Percentiles rank a stretch among this genome's conserved stretches.
Conservation (phyloP, 108 stramenopile species). For the Heterococcus sp. region DNA sequence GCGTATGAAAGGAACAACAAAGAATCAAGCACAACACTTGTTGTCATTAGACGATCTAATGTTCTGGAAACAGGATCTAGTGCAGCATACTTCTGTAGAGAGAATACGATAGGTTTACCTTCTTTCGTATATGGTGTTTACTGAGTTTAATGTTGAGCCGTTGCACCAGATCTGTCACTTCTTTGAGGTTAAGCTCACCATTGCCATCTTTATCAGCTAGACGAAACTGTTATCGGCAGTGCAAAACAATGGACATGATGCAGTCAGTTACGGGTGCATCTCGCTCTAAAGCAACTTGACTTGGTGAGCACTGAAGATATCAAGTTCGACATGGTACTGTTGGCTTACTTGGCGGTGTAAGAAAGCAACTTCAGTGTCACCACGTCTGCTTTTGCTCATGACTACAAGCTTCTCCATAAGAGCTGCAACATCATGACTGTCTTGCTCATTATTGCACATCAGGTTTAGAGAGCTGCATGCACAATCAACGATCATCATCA, state of each 20-base stretch:
- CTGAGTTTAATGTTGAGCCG: not conserved
- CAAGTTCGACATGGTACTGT: too few relatives aligned
- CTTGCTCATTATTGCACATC: not conserved
- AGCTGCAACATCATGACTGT: not conserved
- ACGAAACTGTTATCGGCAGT: not conserved
- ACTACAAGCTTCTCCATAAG: not conserved
- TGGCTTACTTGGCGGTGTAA: too few relatives aligned
- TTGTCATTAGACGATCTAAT: slow-evolving; percentile 6
- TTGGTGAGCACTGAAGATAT: too few relatives aligned
- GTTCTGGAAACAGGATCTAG: not conserved
- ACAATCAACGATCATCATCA: not conserved
- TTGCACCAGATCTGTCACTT: not conserved
- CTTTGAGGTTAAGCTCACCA: not conserved
- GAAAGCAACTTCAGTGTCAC: not conserved
- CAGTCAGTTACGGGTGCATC: too few relatives aligned
- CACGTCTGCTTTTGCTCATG: not conserved
- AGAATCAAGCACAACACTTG: slow-evolving; percentile 23
- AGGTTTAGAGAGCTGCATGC: not conserved
- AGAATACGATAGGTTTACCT: not conserved
- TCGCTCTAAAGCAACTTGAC: too few relatives aligned
- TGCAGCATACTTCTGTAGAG: not conserved
- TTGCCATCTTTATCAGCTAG: not conserved
- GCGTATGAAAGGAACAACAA: slow-evolving; percentile 8
- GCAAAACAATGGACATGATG: too few relatives aligned
- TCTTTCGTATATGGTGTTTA: not conserved